Conservation (phyloP, 306 rosid species). For the Lathyrus tuberosus region DNA sequence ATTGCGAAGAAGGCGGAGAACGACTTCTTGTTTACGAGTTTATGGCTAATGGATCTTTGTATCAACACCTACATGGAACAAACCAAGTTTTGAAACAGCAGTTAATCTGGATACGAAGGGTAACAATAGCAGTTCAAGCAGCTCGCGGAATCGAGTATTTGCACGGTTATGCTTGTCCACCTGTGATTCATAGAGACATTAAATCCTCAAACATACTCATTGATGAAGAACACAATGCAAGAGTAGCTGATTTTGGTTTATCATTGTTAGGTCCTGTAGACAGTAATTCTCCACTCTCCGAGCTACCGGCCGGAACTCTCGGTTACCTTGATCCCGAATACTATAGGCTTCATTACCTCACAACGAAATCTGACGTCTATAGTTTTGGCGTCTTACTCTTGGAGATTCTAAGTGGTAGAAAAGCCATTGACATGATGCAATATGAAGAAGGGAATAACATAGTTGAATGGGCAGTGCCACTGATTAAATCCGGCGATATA, state of each 20-base stretch:
- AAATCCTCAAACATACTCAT: conserved; percentile 96
- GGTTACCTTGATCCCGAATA: conserved; percentile 98
- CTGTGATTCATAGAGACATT: conserved; percentile 86
- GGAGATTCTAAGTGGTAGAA: conserved; percentile 90
- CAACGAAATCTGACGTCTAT: conserved; percentile 93
- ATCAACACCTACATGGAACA: conserved; percentile 81
- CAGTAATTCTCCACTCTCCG: conserved; percentile 83
- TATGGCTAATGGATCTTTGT: conserved; percentile 94
- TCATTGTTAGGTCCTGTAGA: conserved; percentile 84
- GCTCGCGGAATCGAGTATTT: conserved; percentile 86
- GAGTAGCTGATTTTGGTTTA: conserved; percentile 92
- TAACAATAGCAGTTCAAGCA: conserved; percentile 92
- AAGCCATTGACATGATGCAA: conserved; percentile 96
- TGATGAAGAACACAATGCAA: conserved; percentile 94
- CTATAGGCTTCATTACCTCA: conserved; percentile 94
- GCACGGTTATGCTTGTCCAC: conserved; percentile 95
- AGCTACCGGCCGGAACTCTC: conserved; percentile 91
- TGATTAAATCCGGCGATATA: conserved; percentile 72
- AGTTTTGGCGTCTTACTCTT: conserved; percentile 88
- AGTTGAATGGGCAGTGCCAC: conserved; percentile 96
- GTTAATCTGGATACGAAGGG: conserved; percentile 81
- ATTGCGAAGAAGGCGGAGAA: conserved; percentile 84
- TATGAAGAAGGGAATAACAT: conserved; percentile 78
- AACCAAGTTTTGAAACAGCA: conserved; percentile 66
- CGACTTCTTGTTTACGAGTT: conserved; percentile 90